Evolutionary conservation across 495 filamentous ascomycete species (phyloP), one percentile per base, ranked within the genome.

Genomic region (Podospora anserina): DNA sequence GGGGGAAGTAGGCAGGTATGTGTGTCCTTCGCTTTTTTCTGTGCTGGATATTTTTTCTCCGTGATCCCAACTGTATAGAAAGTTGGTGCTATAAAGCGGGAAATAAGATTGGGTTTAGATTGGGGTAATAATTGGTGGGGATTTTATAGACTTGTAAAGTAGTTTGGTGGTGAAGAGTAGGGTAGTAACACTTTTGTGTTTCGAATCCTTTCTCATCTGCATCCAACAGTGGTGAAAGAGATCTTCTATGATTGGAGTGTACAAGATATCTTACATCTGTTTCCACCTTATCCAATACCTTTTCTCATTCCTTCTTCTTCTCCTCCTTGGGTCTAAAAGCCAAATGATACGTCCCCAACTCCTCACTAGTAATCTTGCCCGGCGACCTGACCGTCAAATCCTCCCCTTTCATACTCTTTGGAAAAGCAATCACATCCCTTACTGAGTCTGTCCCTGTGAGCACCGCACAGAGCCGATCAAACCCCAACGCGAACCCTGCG

Each of bases 391-490:
- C 92, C 77, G 93, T 84, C 30, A 85, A 76, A 79, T 99, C 95
- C 74, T 94, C 90, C 0, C 92, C 92, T 78, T 89, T 94, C 44
- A 91, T 90, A 63, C 83, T 91, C 80, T 99, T 99, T 2, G 95
- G 95, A 77, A 99, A 99, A 1, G 94, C 94, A 75, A 97, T 97
- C 18, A 98, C 95, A 81, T 99, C 94, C 65, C 90, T 80, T 9
- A 99, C 86, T 6, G 88, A 89, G 26, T 91, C 87, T 59, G 86
- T 89, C 13, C 89, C 89, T 23, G 89, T 82, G 81, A 98, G 86
- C 5, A 96, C 82, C 5, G 95, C 88, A n/a, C 95, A 82, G 34
- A 98, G 80, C 53, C 95, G 88, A 74, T 99, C 95, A 74, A 97
- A 97, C 0, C 95, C 95, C 18, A 99, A 79, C 0, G 95, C 95